Conservation (phyloP, 1,284 basidiomycete genomes). For the Irpex sp. region DNA sequence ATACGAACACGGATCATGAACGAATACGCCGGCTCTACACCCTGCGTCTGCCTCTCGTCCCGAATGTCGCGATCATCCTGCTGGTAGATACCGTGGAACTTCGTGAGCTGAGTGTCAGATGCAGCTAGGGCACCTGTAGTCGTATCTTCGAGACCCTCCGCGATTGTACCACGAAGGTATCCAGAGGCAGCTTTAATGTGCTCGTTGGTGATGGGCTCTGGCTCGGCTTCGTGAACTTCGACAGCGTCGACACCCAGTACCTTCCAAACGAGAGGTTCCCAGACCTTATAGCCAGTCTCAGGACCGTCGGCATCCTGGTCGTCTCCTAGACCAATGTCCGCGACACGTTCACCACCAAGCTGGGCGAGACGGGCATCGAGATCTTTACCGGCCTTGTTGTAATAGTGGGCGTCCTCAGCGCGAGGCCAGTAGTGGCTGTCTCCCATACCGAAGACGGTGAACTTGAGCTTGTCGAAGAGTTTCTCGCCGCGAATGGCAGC, state of each 20-base stretch:
- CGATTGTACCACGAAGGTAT: conserved; percentile 93
- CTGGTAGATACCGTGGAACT: conserved; percentile 98
- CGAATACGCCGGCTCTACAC: conserved; percentile 91
- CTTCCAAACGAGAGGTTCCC: conserved; percentile 95
- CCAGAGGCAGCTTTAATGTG: conserved; percentile 98
- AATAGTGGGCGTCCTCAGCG: conserved; percentile 93
- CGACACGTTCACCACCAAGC: conserved; percentile 72
- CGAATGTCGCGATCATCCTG: conserved; percentile 98
- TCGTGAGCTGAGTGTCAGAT: conserved; percentile 92
- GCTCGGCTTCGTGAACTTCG: conserved; percentile 89
- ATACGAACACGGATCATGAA: conserved; percentile 99
- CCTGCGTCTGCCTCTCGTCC: conserved; percentile 90
- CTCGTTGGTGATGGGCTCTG: conserved; percentile 97
- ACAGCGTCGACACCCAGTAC: conserved; percentile 88
- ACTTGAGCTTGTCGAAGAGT: conserved; percentile 60
- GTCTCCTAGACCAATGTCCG: conserved; percentile 82
- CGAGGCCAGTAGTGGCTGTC: conserved; percentile 99
- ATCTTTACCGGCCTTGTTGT: conserved; percentile 96
- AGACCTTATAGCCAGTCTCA: conserved; percentile 93
- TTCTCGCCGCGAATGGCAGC: conserved; percentile 52
- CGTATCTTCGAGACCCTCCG: conserved; percentile 83
- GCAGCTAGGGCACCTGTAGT: conserved; percentile 87
- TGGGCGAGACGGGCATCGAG: conserved; percentile 74
- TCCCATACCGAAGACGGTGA: conserved; percentile 91
- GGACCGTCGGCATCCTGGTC: conserved; percentile 97